A percentile compares a stretch with the other conserved stretches of the same genome.
Evolutionary conservation across 176 grass and related monocot genomes (phyloP).

Genomic region (Chloris gayana): DNA sequence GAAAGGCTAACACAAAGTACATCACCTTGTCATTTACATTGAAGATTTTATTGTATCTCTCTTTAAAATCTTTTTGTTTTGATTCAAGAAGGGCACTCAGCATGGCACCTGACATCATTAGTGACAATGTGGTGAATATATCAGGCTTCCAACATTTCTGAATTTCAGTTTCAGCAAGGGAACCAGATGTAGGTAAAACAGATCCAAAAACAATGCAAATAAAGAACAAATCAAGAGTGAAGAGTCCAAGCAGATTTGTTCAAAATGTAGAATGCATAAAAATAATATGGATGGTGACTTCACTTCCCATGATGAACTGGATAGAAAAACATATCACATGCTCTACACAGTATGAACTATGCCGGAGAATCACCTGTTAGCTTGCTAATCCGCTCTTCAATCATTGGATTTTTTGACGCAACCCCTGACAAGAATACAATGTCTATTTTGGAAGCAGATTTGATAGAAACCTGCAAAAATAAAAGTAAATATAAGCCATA

Average conservation of each 20-base stretch:
- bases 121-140: constrained; percentile 7
- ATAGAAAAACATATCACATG: constrained; percentile 3
- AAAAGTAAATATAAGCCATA: constrained; percentile 28
- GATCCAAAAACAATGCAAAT: constrained; percentile 9
- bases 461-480: constrained; percentile 62
- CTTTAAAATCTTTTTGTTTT: constrained; percentile 74
- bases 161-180: constrained; percentile 35
- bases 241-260: constrained; percentile 9
- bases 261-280: background rate
- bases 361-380: constrained; percentile 76
- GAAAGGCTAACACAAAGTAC: background rate
- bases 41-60: constrained; percentile 66
- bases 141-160: background rate
- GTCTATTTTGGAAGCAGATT: constrained; percentile 72
- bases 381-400: constrained; percentile 56
- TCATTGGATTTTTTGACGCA: constrained; percentile 45
- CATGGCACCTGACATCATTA: constrained; percentile 62
- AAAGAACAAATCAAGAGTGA: constrained; percentile 7
- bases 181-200: constrained; percentile 25
- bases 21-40: constrained; percentile 77
- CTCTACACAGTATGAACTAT: background rate
- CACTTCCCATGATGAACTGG: constrained; percentile 17
- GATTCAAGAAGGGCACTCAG: constrained; percentile 59
- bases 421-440: constrained; percentile 81
- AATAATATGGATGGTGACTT: constrained; percentile 15